Percentiles rank a stretch among this genome's conserved stretches.
Evolutionary conservation across 345 rosid genomes (phyloP).

Genomic region (Odontarrhena argentea): DNA sequence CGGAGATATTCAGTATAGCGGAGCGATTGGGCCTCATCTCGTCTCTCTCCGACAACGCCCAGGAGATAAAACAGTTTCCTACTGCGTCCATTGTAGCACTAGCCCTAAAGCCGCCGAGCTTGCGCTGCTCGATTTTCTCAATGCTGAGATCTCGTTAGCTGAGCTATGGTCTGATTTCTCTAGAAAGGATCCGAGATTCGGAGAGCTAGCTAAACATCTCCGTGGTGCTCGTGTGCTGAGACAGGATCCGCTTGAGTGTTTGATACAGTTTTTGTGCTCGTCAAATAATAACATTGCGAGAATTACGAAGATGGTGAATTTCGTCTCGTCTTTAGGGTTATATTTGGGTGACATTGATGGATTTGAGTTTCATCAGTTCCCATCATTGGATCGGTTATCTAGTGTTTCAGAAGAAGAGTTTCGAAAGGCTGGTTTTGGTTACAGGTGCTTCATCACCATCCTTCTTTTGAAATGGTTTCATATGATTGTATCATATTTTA

Average conservation of each 20-base stretch:
- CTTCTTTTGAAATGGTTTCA: not conserved
- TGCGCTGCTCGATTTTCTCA: constrained; percentile 79
- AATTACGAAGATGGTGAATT: constrained; percentile 91
- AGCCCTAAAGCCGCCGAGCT: constrained; percentile 55
- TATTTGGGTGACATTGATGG: constrained; percentile 67
- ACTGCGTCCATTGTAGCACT: constrained; percentile 54
- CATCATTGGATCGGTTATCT: constrained; percentile 67
- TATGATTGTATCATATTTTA: not conserved
- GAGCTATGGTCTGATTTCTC: constrained; percentile 71
- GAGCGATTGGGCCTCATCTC: constrained; percentile 73
- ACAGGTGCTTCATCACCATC: constrained; percentile 54
- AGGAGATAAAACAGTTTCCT: constrained; percentile 53
- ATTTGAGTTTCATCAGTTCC: constrained; percentile 77
- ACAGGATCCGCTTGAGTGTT: constrained; percentile 91
- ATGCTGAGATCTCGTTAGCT: constrained; percentile 53
- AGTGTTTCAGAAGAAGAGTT: constrained; percentile 68
- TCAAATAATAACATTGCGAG: constrained; percentile 88
- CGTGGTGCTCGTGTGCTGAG: constrained; percentile 85
- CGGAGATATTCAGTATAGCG: constrained; percentile 67
- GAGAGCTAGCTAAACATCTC: constrained; percentile 60
- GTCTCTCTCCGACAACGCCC: constrained; percentile 67
- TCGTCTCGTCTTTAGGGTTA: constrained; percentile 66
- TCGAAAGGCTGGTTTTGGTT: constrained; percentile 84
- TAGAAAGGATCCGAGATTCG: constrained; percentile 61
- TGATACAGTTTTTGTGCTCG: constrained; percentile 87